phyloP scores from a whole-genome alignment of 305 asterid genomes.

The Andrographis paniculata region DNA sequence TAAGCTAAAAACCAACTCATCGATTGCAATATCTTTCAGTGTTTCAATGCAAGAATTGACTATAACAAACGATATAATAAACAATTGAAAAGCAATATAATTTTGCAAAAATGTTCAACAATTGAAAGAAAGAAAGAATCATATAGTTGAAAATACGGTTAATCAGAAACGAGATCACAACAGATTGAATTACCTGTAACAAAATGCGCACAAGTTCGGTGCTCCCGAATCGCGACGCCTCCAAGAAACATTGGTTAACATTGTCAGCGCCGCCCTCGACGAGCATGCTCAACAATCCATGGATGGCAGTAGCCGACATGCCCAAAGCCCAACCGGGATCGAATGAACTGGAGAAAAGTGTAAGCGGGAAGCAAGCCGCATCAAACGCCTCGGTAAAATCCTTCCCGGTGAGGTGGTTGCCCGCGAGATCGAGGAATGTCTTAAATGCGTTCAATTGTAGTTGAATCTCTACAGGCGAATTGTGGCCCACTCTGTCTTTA shows the following conservation, averaged over 20 bases:
- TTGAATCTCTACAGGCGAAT: conserved; percentile 65
- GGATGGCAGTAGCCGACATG: conserved; percentile 81
- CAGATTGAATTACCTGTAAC: conserved; percentile 58
- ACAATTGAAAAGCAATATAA: too few relatives aligned
- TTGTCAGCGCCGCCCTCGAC: conserved; percentile 98
- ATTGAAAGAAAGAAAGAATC: too few relatives aligned
- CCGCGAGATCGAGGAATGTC: conserved; percentile 83
- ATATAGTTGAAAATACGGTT: too few relatives aligned
- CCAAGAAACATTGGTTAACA: conserved; percentile 94
- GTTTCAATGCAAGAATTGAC: too few relatives aligned
- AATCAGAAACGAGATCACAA: conserved; percentile 6
- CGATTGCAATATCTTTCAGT: too few relatives aligned
- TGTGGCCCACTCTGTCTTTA: conserved; percentile 63
- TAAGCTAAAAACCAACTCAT: too few relatives aligned
- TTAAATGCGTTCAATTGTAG: conserved; percentile 86
- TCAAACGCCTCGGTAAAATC: conserved; percentile 97
- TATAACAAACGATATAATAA: too few relatives aligned
- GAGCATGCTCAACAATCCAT: conserved; percentile 84
- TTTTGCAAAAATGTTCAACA: not conserved
- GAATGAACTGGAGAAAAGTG: conserved; percentile 88
- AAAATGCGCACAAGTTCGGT: conserved; percentile 96
- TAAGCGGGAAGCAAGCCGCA: conserved; percentile 97
- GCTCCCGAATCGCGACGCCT: conserved; percentile 98
- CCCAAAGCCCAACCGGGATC: conserved; percentile 97
- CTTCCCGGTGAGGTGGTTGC: conserved; percentile 85